phyloP scores from a whole-genome alignment of 768 basidiomycete genomes.

The Russula foetens region DNA sequence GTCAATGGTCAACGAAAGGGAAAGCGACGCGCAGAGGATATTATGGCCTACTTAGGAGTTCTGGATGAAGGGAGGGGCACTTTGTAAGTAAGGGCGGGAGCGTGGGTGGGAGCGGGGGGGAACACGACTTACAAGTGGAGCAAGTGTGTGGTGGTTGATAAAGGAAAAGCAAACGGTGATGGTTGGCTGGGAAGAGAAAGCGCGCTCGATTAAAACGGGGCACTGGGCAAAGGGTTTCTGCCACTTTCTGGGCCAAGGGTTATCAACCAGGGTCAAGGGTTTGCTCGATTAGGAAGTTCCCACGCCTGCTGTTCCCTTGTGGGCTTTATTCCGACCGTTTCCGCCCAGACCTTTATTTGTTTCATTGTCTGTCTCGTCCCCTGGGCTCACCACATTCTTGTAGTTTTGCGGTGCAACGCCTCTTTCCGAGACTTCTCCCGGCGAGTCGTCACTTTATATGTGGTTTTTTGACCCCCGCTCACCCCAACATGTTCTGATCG shows the following conservation, averaged over 20 bases:
- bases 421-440: no score
- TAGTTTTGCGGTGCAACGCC: no score
- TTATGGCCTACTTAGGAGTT: slow-evolving; percentile 2
- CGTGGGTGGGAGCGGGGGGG: background rate
- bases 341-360: background rate
- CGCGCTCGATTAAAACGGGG: slow-evolving; percentile 22
- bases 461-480: no score
- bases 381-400: background rate
- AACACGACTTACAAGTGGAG: slow-evolving; percentile 8
- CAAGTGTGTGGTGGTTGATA: slow-evolving; percentile 17
- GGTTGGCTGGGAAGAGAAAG: slow-evolving; percentile 14
- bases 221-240: slow-evolving; percentile 22
- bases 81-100: slow-evolving; percentile 13
- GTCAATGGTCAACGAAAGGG: slow-evolving; percentile 5
- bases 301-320: slow-evolving; percentile 7
- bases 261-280: slow-evolving; percentile 20
- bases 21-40: background rate
- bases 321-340: slow-evolving; percentile 1
- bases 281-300: slow-evolving; percentile 15
- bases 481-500: background rate
- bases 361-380: background rate
- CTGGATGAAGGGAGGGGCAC: slow-evolving; percentile 20
- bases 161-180: slow-evolving; percentile 16
- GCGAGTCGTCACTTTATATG: no score
- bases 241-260: slow-evolving; percentile 19